Base-by-base conservation (phyloP, 192 early-diverging fungal genomes). In the Rhizophagus sp. region DNA sequence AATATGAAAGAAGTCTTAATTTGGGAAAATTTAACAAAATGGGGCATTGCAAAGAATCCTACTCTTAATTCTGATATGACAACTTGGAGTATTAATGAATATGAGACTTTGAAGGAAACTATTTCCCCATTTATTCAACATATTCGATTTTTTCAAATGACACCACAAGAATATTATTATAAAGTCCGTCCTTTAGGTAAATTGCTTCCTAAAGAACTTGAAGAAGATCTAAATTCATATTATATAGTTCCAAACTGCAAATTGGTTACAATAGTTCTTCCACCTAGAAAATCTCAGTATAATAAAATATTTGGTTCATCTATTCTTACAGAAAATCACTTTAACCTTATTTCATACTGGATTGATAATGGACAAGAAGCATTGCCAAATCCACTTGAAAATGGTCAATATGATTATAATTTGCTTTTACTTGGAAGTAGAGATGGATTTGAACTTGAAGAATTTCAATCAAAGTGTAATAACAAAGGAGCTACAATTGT, bases 341-440 rank as follows among this genome's bases (percentile, higher is more conserved):
- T 24, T 4, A 17, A 4, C 24, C 19, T 79, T 34, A 70, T 79
- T 34, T 33, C 78, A 52, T 41, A 52, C 19, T 79, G 78, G 78
- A 79, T 79, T 25, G 11, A 79, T 39, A 12, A 41, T 24, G 27
- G 13, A 25, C 34, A 34, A 25, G 33, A 70, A 24, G 17, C 8
- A 52, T 52, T 15, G 25, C 6, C 12, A 24, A 49, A 19, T 34
- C 1, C 2, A 30, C 8, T 17, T 19, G 10, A 62, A 25, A 34
- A 39, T 9, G 36, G 6, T 4, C 63, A 62, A 27, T 76, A 65
- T 65, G 2, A 72, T 15, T 79, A 70, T 39, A 70, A 69, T 62
- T 70, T 79, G 4, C n/a, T 79, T 24, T 67, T 70, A 27, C 77
- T 67, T 57, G 77, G 62, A 36, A 70, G 66, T 52, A 24, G 22